Base-by-base conservation (phyloP, 1,284 basidiomycete genomes). In the Tremellales sp. region DNA sequence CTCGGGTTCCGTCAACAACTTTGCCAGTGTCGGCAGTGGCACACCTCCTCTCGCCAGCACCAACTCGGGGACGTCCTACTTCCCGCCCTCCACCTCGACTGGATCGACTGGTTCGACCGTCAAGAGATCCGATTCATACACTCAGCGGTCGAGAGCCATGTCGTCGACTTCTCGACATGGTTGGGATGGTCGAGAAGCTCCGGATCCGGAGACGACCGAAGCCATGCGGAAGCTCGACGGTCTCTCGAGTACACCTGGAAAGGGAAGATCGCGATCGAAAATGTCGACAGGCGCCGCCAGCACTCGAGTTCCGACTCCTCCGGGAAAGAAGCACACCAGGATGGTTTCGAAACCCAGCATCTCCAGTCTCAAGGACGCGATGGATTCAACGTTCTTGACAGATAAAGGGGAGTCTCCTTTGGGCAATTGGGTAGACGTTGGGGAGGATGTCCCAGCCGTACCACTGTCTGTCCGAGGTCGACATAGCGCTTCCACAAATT, bases 201-300 rank as follows among this genome's bases (percentile, higher is more conserved):
- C 52, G 40, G 87, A 94, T 61, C 84, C 90, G 53, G 85, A 85
- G 14, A 93, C 94, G 2, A 86, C 83, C 3, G 91, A 95, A 64
- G 90, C 90, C 4, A 77, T 98, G 40, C 82, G 93, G 45, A 95
- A 95, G 72, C 75, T 98, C 21, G 95, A 98, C 62, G 94, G 94
- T 1, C 71, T 97, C 12, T 81, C 83, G 3, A 82, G 81, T 5
- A 89, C 87, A 57, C 83, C 78, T 32, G 80, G 83, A 16, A 63
- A 60, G 50, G 50, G 59, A 46, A 50, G 78, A 43, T 24, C 46
- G 12, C 60, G 57, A 5, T 81, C 40, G 18, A 50, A 56, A 12
- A 36, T 42, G 7, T 51, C 47, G 28, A 60, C 48, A 79, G 48
- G 79, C 60, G 76, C 80, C 32, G n/a, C 81, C 83, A 85, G 47